phyloP scores from a whole-genome alignment of 1,139 yeast species.

The Diutina mesorugosa region DNA sequence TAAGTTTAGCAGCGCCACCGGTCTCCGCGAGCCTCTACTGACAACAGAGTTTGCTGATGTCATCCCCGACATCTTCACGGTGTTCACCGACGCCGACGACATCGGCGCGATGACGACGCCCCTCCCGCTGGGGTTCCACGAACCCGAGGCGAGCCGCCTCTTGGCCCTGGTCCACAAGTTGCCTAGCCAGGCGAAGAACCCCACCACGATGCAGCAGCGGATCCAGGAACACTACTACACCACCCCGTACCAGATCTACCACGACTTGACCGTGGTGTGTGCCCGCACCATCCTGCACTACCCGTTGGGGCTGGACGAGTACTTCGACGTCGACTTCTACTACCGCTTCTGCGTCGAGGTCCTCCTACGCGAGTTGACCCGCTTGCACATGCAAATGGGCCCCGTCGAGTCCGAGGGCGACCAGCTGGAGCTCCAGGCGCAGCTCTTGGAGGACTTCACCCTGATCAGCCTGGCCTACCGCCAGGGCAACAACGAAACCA shows the following conservation, averaged over 20 bases:
- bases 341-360: constrained; percentile 62
- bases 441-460: constrained; percentile 40
- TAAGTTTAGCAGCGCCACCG: background rate
- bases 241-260: constrained; percentile 42
- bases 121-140: constrained; percentile 9
- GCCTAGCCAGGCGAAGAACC: background rate
- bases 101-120: constrained; percentile 12
- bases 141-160: background rate
- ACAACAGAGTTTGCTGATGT: background rate
- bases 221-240: background rate
- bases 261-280: constrained; percentile 61
- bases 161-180: background rate
- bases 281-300: constrained; percentile 34
- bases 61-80: constrained; percentile 5
- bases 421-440: background rate
- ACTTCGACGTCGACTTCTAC: constrained; percentile 50
- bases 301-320: constrained; percentile 43
- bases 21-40: background rate
- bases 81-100: constrained; percentile 5
- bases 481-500: constrained; percentile 51
- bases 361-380: constrained; percentile 56
- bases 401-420: constrained; percentile 10
- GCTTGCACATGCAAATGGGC: background rate
- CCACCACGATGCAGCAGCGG: background rate
- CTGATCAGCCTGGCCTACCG: constrained; percentile 50